Percentiles rank a stretch among this genome's conserved stretches.
These are phyloP conservation scores for Metschnikowia lachancei DNA, from an alignment of 805 yeast genomes.

Conservation along the genomic window DNA sequence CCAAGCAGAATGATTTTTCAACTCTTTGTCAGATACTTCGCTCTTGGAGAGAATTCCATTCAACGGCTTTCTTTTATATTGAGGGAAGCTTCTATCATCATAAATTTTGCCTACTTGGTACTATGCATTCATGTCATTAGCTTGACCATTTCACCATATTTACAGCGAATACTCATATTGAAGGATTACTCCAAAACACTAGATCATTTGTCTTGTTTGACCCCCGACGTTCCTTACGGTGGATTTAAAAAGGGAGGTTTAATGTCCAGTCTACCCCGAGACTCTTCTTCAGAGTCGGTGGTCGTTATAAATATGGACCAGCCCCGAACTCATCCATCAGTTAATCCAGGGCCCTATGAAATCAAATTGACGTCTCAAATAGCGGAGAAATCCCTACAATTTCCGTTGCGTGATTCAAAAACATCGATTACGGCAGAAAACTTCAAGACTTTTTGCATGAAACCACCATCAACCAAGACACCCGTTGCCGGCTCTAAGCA, in stretches of 20 bases:
- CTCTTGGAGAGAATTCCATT: constrained; percentile 1
- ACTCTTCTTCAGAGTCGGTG: constrained; percentile 13
- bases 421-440: constrained; percentile 24
- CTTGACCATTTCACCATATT: constrained; percentile 21
- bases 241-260: constrained; percentile 15
- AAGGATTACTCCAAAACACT: constrained; percentile 22
- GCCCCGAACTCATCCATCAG: not conserved
- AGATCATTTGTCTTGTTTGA: constrained; percentile 23
- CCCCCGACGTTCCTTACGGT: constrained; percentile 23
- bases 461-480: constrained; percentile 24
- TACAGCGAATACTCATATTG: constrained; percentile 18
- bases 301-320: constrained; percentile 19
- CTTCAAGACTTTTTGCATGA: constrained; percentile 28
- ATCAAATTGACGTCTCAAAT: constrained; percentile 7
- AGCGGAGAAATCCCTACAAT: not conserved
- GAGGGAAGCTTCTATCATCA: constrained; percentile 12
- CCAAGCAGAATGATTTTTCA: not conserved
- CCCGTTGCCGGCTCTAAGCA: constrained; percentile 13
- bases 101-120: constrained; percentile 22
- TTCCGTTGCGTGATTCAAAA: constrained; percentile 4
- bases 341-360: constrained; percentile 4
- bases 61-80: constrained; percentile 12
- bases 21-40: not conserved
- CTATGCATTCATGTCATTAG: constrained; percentile 30
- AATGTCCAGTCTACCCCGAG: constrained; percentile 9